These are phyloP conservation scores for Phytophthora foliorum DNA, from an alignment of 352 stramenopile genomes.

Conservation along the genomic window DNA sequence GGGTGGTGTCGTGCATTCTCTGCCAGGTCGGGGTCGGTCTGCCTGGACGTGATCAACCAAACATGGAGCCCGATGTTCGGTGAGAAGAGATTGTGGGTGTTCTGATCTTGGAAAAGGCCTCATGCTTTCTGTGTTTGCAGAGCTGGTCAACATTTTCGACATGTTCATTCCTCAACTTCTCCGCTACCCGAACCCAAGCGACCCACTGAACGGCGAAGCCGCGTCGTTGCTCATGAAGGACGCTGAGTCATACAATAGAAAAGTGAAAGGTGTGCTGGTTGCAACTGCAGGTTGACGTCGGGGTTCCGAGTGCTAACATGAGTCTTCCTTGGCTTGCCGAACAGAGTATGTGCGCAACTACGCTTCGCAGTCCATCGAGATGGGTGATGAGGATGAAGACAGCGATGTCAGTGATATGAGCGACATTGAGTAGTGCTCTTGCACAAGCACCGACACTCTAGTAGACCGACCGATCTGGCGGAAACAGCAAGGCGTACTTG, in stretches of 20 bases:
- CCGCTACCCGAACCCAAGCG: conserved; percentile 93
- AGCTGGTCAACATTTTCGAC: conserved; percentile 95
- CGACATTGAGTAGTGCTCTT: conserved; percentile 59
- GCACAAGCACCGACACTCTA: conserved; percentile 8
- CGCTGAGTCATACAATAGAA: conserved; percentile 86
- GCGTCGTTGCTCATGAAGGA: conserved; percentile 92
- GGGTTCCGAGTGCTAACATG: not conserved
- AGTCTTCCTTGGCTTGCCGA: conserved; percentile 3
- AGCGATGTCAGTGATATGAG: conserved; percentile 91
- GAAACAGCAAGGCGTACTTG: not conserved
- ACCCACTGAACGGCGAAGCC: conserved; percentile 93
- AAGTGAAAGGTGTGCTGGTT: conserved; percentile 79
- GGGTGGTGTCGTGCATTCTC: conserved; percentile 8
- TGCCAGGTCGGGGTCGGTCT: conserved; percentile 91
- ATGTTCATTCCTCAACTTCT: conserved; percentile 95
- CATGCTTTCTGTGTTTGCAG: conserved; percentile 42
- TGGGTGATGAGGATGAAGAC: conserved; percentile 76
- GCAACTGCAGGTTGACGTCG: not conserved
- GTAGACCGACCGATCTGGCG: conserved; percentile 39
- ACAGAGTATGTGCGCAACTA: conserved; percentile 86
- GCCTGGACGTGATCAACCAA: conserved; percentile 95
- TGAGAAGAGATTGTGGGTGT: conserved; percentile 32
- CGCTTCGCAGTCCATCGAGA: conserved; percentile 80
- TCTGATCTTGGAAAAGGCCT: conserved; percentile 2
- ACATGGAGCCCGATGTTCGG: conserved; percentile 96